A percentile compares a stretch with the other conserved stretches of the same genome.
phyloP scores from a whole-genome alignment of 169 alveolate species.

The Toxoplasma gondii region DNA sequence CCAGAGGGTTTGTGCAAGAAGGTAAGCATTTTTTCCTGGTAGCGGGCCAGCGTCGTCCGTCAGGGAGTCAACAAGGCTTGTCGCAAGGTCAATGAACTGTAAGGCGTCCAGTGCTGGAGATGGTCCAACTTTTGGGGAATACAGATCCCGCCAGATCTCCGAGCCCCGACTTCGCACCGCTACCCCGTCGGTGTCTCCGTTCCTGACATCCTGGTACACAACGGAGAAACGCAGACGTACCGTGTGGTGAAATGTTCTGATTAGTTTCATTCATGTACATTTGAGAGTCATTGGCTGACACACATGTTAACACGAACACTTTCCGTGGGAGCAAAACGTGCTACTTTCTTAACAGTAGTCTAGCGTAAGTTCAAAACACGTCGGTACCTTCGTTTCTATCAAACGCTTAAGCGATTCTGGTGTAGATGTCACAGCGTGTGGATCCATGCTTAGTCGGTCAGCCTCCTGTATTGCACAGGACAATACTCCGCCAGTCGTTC shows the following conservation, averaged over 20 bases:
- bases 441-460: slow-evolving; percentile 26
- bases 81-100: background rate
- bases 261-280: too few species aligned
- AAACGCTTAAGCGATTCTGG: background rate
- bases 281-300: too few species aligned
- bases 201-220: background rate
- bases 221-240: background rate
- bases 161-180: background rate
- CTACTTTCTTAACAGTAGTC: too few species aligned
- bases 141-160: background rate
- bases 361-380: background rate
- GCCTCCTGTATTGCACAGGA: background rate
- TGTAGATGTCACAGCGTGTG: background rate
- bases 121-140: background rate
- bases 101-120: slow-evolving; percentile 18
- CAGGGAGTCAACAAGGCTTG: background rate
- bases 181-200: background rate
- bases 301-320: too few species aligned
- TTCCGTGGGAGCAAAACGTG: too few species aligned
- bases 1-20: slow-evolving; percentile 8
- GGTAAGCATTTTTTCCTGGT: background rate
- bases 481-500: background rate
- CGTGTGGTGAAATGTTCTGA: background rate
- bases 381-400: background rate
- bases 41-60: background rate